Evolutionary conservation across 1,284 basidiomycete genomes (phyloP).

Genomic region (Coniophora puteana): DNA sequence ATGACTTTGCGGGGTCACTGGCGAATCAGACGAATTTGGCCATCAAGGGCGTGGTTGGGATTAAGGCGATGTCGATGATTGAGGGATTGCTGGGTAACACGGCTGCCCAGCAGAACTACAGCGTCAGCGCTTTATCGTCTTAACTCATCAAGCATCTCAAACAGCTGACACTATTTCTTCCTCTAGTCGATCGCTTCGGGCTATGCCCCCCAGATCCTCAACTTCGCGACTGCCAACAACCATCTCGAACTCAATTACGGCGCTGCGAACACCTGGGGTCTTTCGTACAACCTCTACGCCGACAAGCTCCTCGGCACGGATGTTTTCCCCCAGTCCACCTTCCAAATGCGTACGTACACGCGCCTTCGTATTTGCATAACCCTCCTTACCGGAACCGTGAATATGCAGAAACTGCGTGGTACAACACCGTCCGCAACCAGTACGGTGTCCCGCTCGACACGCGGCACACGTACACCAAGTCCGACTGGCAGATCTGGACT

Average conservation of each 20-base stretch:
- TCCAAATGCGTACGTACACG: conserved; percentile 52
- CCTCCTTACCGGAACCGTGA: conserved; percentile 3
- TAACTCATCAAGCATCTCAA: background rate
- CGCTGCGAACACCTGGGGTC: conserved; percentile 50
- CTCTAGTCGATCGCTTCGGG: conserved; percentile 47
- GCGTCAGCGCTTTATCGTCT: conserved; percentile 33
- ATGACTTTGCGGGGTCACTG: conserved; percentile 64
- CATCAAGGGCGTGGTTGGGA: conserved; percentile 74
- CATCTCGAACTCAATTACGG: conserved; percentile 48
- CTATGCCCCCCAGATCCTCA: conserved; percentile 55
- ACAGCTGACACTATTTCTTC: background rate
- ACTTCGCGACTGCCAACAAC: conserved; percentile 44
- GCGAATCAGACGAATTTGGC: conserved; percentile 79
- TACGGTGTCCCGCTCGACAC: conserved; percentile 65
- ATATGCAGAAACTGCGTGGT: conserved; percentile 70
- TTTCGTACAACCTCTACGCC: conserved; percentile 63
- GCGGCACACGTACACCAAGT: conserved; percentile 67
- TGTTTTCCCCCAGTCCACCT: conserved; percentile 60
- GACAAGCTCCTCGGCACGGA: conserved; percentile 60
- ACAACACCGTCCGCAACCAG: conserved; percentile 47
- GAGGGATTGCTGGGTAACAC: conserved; percentile 47
- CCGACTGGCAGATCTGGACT: conserved; percentile 67
- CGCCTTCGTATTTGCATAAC: background rate
- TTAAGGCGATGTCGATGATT: conserved; percentile 65
- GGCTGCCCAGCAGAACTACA: conserved; percentile 51